Percentiles rank a stretch among this genome's conserved stretches.
Conservation (phyloP, 306 rosid species). For the Neltuma alba region DNA sequence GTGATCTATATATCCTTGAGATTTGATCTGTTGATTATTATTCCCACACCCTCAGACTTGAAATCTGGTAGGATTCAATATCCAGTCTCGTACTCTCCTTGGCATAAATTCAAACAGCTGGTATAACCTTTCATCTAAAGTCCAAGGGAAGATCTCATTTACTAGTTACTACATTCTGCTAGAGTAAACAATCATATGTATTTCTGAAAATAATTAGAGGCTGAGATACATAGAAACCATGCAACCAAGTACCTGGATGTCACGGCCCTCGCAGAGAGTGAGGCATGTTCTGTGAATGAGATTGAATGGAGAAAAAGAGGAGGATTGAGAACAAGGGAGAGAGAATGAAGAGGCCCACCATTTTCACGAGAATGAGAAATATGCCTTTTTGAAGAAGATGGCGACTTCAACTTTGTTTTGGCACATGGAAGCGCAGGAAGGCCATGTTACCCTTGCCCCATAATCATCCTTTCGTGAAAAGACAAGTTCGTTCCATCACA, state of each 20-base stretch:
- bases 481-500: background rate
- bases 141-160: background rate
- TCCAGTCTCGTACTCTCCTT: constrained; percentile 4
- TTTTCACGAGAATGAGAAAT: constrained; percentile 42
- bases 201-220: background rate
- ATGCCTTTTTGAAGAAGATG: constrained; percentile 51
- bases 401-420: constrained; percentile 56
- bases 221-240: constrained; percentile 1
- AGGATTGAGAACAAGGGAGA: constrained; percentile 32
- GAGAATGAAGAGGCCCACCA: constrained; percentile 66
- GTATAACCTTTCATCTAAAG: background rate
- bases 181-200: background rate
- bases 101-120: constrained; percentile 5
- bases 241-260: constrained; percentile 31
- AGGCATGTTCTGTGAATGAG: constrained; percentile 77
- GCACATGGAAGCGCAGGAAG: constrained; percentile 94
- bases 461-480: constrained; percentile 32
- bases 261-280: constrained; percentile 31
- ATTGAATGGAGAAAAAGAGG: constrained; percentile 48
- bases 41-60: constrained; percentile 23
- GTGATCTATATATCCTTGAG: constrained; percentile 5
- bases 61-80: background rate
- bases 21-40: background rate
- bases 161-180: background rate
- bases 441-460: constrained; percentile 97